A percentile compares a stretch with the other conserved stretches of the same genome.
These are phyloP conservation scores for Penicillium griseofulvum DNA, from an alignment of 2,329 filamentous ascomycete species.

Conservation along the genomic window DNA sequence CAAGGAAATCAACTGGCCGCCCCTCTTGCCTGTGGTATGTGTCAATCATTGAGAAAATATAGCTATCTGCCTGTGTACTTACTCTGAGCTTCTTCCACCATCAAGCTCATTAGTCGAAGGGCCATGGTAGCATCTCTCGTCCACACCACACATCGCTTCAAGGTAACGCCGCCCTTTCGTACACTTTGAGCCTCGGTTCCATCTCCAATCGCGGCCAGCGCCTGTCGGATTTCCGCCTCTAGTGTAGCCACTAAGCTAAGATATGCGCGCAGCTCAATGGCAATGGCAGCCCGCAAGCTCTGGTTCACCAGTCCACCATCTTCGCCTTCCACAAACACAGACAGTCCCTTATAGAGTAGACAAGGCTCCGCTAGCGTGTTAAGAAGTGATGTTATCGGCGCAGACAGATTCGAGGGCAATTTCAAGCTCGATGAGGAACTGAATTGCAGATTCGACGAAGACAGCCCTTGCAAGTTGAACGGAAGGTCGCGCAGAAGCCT, in stretches of 20 bases:
- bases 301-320: slow-evolving; percentile 86
- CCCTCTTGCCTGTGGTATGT: slow-evolving; percentile 58
- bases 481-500: slow-evolving; percentile 75
- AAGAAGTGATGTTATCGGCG: slow-evolving; percentile 80
- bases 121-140: slow-evolving; percentile 96
- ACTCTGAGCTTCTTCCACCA: slow-evolving; percentile 84
- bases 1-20: slow-evolving; percentile 87
- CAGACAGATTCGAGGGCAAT: slow-evolving; percentile 73
- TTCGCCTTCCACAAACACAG: slow-evolving; percentile 75
- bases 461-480: slow-evolving; percentile 88
- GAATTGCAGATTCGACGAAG: slow-evolving; percentile 80
- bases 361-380: slow-evolving; percentile 91
- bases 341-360: slow-evolving; percentile 78
- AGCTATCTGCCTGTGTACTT: slow-evolving; percentile 32
- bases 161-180: slow-evolving; percentile 82
- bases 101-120: slow-evolving; percentile 84
- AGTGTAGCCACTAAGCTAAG: slow-evolving; percentile 85
- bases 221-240: slow-evolving; percentile 85
- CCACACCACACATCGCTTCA: slow-evolving; percentile 96
- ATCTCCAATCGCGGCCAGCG: slow-evolving; percentile 65
- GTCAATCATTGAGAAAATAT: slow-evolving; percentile 9
- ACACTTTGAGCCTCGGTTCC: slow-evolving; percentile 65
- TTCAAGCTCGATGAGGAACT: slow-evolving; percentile 66
- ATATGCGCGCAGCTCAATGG: slow-evolving; percentile 81
- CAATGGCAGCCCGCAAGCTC: slow-evolving; percentile 83